A percentile compares a stretch with the other conserved stretches of the same genome.
Conservation (phyloP, 306 rosid genomes). For the Carpinus fangiana region DNA sequence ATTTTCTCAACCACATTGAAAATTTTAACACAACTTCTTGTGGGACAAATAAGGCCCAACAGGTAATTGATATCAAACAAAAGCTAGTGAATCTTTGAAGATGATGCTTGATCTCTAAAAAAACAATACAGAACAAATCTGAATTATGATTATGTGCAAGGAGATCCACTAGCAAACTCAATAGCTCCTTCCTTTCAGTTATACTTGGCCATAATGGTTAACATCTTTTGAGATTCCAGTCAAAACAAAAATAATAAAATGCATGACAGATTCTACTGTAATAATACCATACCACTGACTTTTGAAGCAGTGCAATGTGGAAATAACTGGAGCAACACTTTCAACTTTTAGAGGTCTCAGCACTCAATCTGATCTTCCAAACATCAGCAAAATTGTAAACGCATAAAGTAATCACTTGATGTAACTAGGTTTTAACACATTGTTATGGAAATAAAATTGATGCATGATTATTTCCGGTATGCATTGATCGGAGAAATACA, state of each 20-base stretch:
- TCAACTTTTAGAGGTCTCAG: not conserved
- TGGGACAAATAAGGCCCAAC: not conserved
- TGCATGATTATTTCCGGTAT: conserved; percentile 40
- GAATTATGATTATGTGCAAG: not conserved
- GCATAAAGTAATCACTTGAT: not conserved
- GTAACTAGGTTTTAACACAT: not conserved
- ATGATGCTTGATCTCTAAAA: not conserved
- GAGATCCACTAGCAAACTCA: not conserved
- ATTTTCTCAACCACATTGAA: not conserved
- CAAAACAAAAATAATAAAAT: not conserved
- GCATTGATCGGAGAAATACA: conserved; percentile 24
- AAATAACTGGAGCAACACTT: not conserved
- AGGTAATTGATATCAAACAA: no score
- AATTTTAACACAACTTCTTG: not conserved
- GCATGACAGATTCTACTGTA: not conserved
- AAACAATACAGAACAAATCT: not conserved
- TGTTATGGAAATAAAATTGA: not conserved
- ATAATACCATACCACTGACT: not conserved
- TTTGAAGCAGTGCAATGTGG: not conserved
- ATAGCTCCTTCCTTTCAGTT: not conserved
- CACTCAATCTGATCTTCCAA: not conserved
- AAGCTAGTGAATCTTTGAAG: not conserved
- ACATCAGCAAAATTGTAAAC: not conserved
- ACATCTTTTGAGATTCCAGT: not conserved
- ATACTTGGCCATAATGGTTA: not conserved